These are phyloP conservation scores for Serpula lacrymans DNA, from an alignment of 768 basidiomycete genomes.

Conservation along the genomic window DNA sequence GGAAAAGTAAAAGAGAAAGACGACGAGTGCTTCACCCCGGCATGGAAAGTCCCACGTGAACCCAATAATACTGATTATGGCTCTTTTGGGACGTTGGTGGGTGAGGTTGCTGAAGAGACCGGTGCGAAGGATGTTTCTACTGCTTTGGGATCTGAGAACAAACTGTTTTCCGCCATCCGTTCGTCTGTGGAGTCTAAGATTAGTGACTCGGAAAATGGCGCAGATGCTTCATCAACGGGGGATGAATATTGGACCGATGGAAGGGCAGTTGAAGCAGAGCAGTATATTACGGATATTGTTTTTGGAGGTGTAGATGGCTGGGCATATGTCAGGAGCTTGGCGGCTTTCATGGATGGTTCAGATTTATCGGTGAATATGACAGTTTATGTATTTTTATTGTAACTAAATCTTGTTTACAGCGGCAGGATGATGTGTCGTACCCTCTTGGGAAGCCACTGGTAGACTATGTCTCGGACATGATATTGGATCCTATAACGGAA, in stretches of 20 bases:
- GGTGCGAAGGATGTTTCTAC: conserved; percentile 10
- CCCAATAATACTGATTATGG: conserved; percentile 59
- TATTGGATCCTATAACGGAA: conserved; percentile 38
- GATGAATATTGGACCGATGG: conserved; percentile 47
- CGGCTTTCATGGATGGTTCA: conserved; percentile 56
- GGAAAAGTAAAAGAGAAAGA: conserved; percentile 52
- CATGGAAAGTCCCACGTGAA: conserved; percentile 51
- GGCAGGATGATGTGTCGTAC: not conserved
- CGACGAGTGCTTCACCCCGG: conserved; percentile 38
- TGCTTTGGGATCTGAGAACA: conserved; percentile 24
- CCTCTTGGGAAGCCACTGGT: conserved; percentile 33
- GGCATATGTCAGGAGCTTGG: conserved; percentile 74
- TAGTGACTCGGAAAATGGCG: conserved; percentile 12
- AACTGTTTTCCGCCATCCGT: conserved; percentile 33
- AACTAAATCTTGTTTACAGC: not conserved
- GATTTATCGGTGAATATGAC: no score
- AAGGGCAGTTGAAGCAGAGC: conserved; percentile 54
- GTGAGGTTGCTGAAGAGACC: conserved; percentile 29
- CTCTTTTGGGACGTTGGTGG: conserved; percentile 51
- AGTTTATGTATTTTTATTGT: no score
- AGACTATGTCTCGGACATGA: conserved; percentile 36
- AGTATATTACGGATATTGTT: conserved; percentile 69
- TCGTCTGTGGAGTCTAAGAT: conserved; percentile 31
- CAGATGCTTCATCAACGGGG: conserved; percentile 11
- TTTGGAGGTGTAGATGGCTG: conserved; percentile 77